Conservation (phyloP, 495 filamentous ascomycete species). For the Podospora pseudoanserina region DNA sequence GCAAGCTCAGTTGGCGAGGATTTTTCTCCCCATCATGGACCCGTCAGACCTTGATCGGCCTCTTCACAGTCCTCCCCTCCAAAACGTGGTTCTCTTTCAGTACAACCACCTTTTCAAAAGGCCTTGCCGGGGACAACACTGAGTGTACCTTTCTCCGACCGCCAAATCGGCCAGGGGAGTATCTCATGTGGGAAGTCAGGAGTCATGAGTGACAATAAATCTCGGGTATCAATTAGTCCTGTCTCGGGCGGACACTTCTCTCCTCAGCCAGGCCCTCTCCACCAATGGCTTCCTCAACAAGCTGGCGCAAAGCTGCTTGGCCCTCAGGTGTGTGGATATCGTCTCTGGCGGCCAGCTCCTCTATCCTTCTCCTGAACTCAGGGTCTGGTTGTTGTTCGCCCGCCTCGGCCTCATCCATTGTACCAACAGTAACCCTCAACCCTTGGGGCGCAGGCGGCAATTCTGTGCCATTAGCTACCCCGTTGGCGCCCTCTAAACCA, state of each 20-base stretch:
- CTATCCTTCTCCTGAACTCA: slow-evolving; percentile 69
- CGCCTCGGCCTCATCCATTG: slow-evolving; percentile 59
- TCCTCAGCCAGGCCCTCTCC: slow-evolving; percentile 52
- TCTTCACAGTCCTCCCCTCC: slow-evolving; percentile 38
- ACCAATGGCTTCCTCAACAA: slow-evolving; percentile 67
- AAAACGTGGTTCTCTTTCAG: slow-evolving; percentile 51
- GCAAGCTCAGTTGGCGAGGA: slow-evolving; percentile 53
- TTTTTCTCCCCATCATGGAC: slow-evolving; percentile 49
- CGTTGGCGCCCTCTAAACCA: slow-evolving; percentile 41
- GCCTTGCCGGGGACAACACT: slow-evolving; percentile 38
- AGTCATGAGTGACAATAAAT: slow-evolving; percentile 37
- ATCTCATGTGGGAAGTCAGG: slow-evolving; percentile 53
- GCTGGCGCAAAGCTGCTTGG: slow-evolving; percentile 62
- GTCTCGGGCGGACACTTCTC: slow-evolving; percentile 59
- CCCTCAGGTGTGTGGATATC: slow-evolving; percentile 69
- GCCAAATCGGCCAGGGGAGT: slow-evolving; percentile 44
- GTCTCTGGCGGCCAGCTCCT: slow-evolving; percentile 67
- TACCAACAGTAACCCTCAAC: slow-evolving; percentile 62
- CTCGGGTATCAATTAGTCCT: slow-evolving; percentile 40
- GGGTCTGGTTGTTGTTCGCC: slow-evolving; percentile 58
- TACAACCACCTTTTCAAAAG: slow-evolving; percentile 44
- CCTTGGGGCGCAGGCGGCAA: slow-evolving; percentile 60
- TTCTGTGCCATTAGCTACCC: slow-evolving; percentile 14
- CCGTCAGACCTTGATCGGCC: slow-evolving; percentile 37
- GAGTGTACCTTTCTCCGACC: slow-evolving; percentile 48